Evolutionary conservation across 2,329 filamentous ascomycete genomes (phyloP).

Genomic region (Phaeosphaeria sp.): DNA sequence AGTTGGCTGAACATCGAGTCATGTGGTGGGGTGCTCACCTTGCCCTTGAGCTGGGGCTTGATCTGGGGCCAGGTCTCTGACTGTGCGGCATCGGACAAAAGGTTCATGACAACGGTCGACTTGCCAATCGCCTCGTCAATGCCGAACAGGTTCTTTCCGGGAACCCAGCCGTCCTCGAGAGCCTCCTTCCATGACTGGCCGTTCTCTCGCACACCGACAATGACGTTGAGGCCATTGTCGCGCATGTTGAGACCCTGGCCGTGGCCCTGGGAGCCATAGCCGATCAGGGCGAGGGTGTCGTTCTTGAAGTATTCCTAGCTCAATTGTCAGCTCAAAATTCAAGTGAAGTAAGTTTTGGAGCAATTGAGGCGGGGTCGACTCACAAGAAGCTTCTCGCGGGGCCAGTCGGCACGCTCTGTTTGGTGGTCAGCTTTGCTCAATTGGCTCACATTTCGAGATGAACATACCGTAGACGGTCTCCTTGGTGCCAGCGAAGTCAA

Average conservation of each 20-base stretch:
- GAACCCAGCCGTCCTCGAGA: conserved; percentile 94
- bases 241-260: conserved; percentile 99
- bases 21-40: conserved; percentile 63
- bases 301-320: conserved; percentile 97
- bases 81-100: conserved; percentile 96
- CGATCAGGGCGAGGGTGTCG: conserved; percentile 98
- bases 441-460: not conserved
- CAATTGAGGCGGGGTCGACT: conserved; percentile 53
- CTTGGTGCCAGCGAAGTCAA: conserved; percentile 96
- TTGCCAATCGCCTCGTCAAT: conserved; percentile 94
- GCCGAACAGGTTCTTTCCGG: conserved; percentile 98
- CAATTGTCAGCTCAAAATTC: conserved; percentile 33
- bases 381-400: conserved; percentile 95
- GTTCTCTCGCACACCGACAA: conserved; percentile 97
- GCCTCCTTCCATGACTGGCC: conserved; percentile 99
- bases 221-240: conserved; percentile 99
- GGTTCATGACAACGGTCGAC: conserved; percentile 98
- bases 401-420: conserved; percentile 96
- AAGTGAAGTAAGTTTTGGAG: conserved; percentile 15
- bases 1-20: conserved; percentile 25
- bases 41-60: conserved; percentile 99
- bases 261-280: conserved; percentile 98
- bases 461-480: conserved; percentile 89
- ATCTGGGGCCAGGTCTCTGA: conserved; percentile 98
- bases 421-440: conserved; percentile 25